A percentile compares a stretch with the other conserved stretches of the same genome.
These are phyloP conservation scores for Penicillium lagena DNA, from an alignment of 495 filamentous ascomycete species.

Conservation along the genomic window DNA sequence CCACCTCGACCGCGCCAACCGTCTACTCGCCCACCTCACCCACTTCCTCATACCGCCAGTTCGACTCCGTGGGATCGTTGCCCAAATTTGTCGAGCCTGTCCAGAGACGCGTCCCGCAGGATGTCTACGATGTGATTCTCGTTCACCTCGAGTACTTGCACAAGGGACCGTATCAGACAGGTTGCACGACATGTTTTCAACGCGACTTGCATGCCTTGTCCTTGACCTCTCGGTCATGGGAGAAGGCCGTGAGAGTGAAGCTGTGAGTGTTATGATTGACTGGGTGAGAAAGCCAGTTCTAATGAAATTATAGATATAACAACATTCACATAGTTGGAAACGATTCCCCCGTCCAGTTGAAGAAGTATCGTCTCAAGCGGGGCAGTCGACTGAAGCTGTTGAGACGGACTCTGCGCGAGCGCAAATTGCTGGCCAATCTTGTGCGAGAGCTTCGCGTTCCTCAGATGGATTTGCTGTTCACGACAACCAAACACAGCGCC, in stretches of 20 bases:
- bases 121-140: conserved; percentile 52
- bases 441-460: conserved; percentile 73
- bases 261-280: conserved; percentile 45
- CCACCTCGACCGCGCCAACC: conserved; percentile 33
- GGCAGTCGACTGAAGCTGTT: conserved; percentile 68
- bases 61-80: conserved; percentile 31
- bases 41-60: conserved; percentile 26
- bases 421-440: conserved; percentile 61
- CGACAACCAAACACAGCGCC: conserved; percentile 37
- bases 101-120: conserved; percentile 47
- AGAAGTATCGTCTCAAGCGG: conserved; percentile 60
- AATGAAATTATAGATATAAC: conserved; percentile 48
- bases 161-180: conserved; percentile 29
- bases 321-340: conserved; percentile 62
- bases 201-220: conserved; percentile 65
- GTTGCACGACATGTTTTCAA: conserved; percentile 73
- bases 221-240: conserved; percentile 59
- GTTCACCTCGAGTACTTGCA: conserved; percentile 45
- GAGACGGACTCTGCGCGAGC: conserved; percentile 66
- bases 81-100: conserved; percentile 27
- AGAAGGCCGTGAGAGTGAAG: conserved; percentile 56
- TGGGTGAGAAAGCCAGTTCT: conserved; percentile 1
- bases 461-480: conserved; percentile 44
- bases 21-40: conserved; percentile 32
- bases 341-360: conserved; percentile 56